Percentiles rank a stretch among this genome's conserved stretches.
Evolutionary conservation across 495 filamentous ascomycete species (phyloP).

Genomic region (Trichoderma gamsii): DNA sequence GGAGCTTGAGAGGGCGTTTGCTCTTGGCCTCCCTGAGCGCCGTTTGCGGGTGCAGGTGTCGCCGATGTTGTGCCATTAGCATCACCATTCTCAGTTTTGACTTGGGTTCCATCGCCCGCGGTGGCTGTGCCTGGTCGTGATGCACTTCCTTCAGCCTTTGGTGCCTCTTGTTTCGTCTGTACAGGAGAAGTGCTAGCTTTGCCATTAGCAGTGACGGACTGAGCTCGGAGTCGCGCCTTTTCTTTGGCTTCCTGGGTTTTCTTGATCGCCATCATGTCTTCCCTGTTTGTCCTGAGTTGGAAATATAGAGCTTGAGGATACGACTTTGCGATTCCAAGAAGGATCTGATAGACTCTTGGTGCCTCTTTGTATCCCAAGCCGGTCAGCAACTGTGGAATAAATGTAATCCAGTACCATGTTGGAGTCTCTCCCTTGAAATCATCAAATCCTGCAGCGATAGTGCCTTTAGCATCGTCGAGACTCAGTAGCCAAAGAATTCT

Average conservation of each 20-base stretch:
- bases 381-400: constrained; percentile 90
- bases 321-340: constrained; percentile 88
- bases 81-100: constrained; percentile 38
- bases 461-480: constrained; percentile 79
- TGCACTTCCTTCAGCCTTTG: constrained; percentile 21
- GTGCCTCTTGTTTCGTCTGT: constrained; percentile 42
- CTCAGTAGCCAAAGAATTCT: constrained; percentile 95
- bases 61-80: constrained; percentile 37
- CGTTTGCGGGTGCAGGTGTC: constrained; percentile 24
- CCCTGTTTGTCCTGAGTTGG: constrained; percentile 83
- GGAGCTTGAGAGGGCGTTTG: not conserved
- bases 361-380: constrained; percentile 87
- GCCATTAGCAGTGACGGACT: constrained; percentile 32
- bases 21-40: constrained; percentile 21
- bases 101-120: constrained; percentile 26
- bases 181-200: constrained; percentile 37
- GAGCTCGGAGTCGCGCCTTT: constrained; percentile 47
- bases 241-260: constrained; percentile 78
- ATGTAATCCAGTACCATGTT: constrained; percentile 99
- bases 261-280: constrained; percentile 90
- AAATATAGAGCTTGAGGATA: constrained; percentile 96
- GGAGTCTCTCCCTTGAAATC: constrained; percentile 93
- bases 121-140: constrained; percentile 46
- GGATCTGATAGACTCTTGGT: constrained; percentile 69
- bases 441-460: constrained; percentile 74